Base-by-base conservation (phyloP, 1,284 basidiomycete genomes). In the Rhizoctonia solani region DNA sequence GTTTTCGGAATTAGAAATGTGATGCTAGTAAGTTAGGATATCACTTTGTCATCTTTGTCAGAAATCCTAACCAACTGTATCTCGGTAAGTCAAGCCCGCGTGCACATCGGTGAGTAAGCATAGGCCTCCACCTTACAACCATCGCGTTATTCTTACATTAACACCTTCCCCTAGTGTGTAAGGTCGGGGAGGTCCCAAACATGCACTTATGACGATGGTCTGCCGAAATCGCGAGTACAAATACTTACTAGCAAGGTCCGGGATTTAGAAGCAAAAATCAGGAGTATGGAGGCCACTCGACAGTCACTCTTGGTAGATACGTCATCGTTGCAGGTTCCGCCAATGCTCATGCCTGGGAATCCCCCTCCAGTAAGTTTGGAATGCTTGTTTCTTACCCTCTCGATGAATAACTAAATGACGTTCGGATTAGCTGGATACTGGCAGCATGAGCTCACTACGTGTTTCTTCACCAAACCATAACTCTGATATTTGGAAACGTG, bases 191-290 rank as follows among this genome's bases (percentile, higher is more conserved):
- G 85, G 39, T 75, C 77, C 1, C 76, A 79, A 29, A 81, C 83
- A 58, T 87, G 86, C 74, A 77, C 81, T 68, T 87, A 86, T 76
- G 84, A 87, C 72, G 85, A 87, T 73, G 82, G 81, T 73, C 81
- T 81, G 70, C 82, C 82, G 68, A 85, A 85, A 73, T 85, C 83
- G 72, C 81, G 85, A 32, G 87, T 85, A 0, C 82, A 86, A 73
- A 78, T 83, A 30, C 77, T 87, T 41, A 83, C 82, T 70, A 83
- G 85, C 71, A 79, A 83, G 41, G 76, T 87, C 42, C 81, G 81
- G 21, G 82, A 86, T 68, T 78, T 82, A 69, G 80, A 81, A 72
- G 77, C 73, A 21, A 71, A 78, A 63, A 63, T 63, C 32, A 32
- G 29, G 11, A 49, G 47, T n/a, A 63, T 63, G 59, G 59, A 63